Conservation (phyloP, 371 early-diverging fungal genomes). For the Mortierella sp. region DNA sequence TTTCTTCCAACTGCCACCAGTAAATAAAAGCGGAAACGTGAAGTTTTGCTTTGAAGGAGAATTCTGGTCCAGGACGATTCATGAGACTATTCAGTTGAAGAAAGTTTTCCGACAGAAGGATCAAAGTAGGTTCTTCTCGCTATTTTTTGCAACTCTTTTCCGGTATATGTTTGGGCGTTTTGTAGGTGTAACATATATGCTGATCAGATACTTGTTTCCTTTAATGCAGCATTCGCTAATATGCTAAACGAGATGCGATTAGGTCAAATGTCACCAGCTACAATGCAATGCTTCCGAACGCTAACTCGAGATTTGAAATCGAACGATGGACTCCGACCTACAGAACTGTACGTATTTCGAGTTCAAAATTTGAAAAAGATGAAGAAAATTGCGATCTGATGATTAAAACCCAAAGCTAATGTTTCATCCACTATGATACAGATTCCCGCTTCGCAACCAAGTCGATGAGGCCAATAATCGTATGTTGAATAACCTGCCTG, state of each 20-base stretch:
- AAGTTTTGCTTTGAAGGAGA: slow-evolving; percentile 78
- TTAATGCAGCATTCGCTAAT: slow-evolving; percentile 61
- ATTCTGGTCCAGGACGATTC: slow-evolving; percentile 69
- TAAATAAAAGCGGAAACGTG: slow-evolving; percentile 30
- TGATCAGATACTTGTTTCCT: background rate
- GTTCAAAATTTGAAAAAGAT: too few relatives aligned
- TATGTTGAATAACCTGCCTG: slow-evolving; percentile 23
- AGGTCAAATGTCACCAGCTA: slow-evolving; percentile 63
- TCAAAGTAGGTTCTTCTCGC: slow-evolving; percentile 40
- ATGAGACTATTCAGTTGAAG: slow-evolving; percentile 60
- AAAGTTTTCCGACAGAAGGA: slow-evolving; percentile 67
- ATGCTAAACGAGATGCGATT: slow-evolving; percentile 75
- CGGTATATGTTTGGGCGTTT: too few relatives aligned
- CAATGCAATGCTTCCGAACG: slow-evolving; percentile 57
- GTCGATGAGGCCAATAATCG: slow-evolving; percentile 51
- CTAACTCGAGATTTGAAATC: slow-evolving; percentile 64
- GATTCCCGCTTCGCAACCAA: slow-evolving; percentile 46
- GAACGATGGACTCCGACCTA: slow-evolving; percentile 71
- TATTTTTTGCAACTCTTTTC: background rate
- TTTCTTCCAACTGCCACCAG: slow-evolving; percentile 73
- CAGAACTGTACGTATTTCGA: slow-evolving; percentile 72
- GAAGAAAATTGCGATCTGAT: too few relatives aligned
- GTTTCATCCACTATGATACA: slow-evolving; percentile 5
- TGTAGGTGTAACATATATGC: too few relatives aligned
- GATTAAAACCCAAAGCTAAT: background rate